Percentiles rank a stretch among this genome's conserved stretches.
Evolutionary conservation across 257 asterid species (phyloP).

Genomic region (Scutellaria barbata): DNA sequence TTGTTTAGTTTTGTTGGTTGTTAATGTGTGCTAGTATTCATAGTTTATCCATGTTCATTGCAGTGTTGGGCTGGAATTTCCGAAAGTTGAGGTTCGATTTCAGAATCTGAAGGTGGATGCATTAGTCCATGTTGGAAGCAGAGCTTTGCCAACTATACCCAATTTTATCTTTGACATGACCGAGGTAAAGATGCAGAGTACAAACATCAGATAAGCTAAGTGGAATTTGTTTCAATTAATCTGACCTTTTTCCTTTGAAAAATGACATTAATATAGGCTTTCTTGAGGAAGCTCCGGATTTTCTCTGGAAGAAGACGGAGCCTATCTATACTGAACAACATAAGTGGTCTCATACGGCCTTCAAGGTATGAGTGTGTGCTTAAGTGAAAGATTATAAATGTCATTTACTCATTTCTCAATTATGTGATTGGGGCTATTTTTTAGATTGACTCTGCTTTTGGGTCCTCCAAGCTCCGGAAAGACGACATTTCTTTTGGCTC

Average conservation of each 20-base stretch:
- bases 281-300: conserved; percentile 61
- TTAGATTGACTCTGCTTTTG: conserved; percentile 74
- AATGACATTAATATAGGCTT: conserved; percentile 44
- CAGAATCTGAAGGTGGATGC: conserved; percentile 68
- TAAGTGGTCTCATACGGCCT: conserved; percentile 65
- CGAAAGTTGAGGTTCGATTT: conserved; percentile 72
- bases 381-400: conserved; percentile 8
- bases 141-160: conserved; percentile 81
- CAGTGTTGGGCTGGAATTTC: conserved; percentile 69
- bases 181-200: conserved; percentile 51
- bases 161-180: conserved; percentile 71
- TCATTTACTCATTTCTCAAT: background rate
- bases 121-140: conserved; percentile 66
- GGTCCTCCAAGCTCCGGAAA: conserved; percentile 92
- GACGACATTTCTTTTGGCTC: conserved; percentile 86
- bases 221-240: conserved; percentile 5
- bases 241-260: conserved; percentile 35
- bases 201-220: conserved; percentile 16
- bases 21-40: conserved; percentile 19
- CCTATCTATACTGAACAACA: conserved; percentile 56
- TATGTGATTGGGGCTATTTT: conserved; percentile 34
- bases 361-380: conserved; percentile 51
- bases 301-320: conserved; percentile 58
- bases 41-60: conserved; percentile 23
- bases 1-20: background rate